phyloP scores from a whole-genome alignment of 2,329 filamentous ascomycete genomes.

The Lasiodiplodia hormozganensis region DNA sequence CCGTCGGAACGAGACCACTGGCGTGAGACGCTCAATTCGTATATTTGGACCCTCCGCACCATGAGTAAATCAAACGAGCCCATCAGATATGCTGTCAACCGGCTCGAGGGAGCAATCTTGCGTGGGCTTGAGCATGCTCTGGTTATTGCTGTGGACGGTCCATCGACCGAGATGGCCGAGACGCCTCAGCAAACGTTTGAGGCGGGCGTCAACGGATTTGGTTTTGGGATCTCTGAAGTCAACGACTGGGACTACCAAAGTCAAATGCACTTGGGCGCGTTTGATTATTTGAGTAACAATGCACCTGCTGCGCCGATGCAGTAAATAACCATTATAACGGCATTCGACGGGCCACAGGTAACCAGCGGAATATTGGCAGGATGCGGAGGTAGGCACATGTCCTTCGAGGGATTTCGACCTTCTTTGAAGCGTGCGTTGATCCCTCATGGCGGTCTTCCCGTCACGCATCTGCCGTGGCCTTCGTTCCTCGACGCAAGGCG shows the following conservation, averaged over 20 bases:
- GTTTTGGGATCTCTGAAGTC: constrained; percentile 45
- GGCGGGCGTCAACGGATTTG: constrained; percentile 21
- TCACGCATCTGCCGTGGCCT: not conserved
- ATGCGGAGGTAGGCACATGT: not conserved
- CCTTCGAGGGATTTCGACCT: not conserved
- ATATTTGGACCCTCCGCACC: constrained; percentile 36
- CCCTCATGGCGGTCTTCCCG: not conserved
- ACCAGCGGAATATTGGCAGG: not conserved
- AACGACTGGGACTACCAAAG: constrained; percentile 45
- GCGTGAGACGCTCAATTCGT: constrained; percentile 30
- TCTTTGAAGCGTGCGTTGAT: not conserved
- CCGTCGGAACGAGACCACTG: constrained; percentile 30
- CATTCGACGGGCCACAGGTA: not conserved
- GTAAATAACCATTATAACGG: not conserved
- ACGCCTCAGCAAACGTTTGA: constrained; percentile 38
- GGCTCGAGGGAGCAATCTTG: constrained; percentile 48
- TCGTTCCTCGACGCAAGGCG: not conserved
- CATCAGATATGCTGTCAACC: constrained; percentile 48
- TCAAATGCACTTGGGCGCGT: constrained; percentile 37
- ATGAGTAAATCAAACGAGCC: constrained; percentile 48
- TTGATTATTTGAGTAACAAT: constrained; percentile 39
- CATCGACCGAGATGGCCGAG: constrained; percentile 41
- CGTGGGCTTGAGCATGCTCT: constrained; percentile 48
- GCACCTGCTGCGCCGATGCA: constrained; percentile 7
- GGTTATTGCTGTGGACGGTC: constrained; percentile 43